Evolutionary conservation across 2,329 filamentous ascomycete genomes (phyloP).

Genomic region (Aspergillus oerlinghausenensis): DNA sequence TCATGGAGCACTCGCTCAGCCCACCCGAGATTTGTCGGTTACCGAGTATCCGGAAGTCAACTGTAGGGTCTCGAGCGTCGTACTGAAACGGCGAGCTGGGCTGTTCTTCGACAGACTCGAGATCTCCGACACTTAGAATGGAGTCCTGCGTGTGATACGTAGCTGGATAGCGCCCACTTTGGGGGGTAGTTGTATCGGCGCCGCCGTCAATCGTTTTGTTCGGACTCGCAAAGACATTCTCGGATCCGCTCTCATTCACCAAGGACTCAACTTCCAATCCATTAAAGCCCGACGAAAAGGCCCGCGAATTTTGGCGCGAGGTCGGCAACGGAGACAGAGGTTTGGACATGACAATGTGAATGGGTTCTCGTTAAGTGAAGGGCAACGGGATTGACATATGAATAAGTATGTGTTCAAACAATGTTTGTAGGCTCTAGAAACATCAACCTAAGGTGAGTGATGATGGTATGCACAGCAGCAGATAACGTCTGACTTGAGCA

Average conservation of each 20-base stretch:
- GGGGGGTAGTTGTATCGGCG: constrained; percentile 8
- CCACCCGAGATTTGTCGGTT: constrained; percentile 10
- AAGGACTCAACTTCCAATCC: constrained; percentile 10
- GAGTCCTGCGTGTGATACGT: constrained; percentile 15
- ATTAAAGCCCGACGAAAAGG: constrained; percentile 23
- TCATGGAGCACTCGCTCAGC: constrained; percentile 10
- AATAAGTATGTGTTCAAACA: not conserved
- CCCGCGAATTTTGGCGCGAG: constrained; percentile 39
- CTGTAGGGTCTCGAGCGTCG: constrained; percentile 29
- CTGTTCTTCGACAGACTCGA: constrained; percentile 16
- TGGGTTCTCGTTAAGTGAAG: not conserved
- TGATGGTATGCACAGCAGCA: not conserved
- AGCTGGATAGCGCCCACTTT: constrained; percentile 11
- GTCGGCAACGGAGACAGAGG: constrained; percentile 39
- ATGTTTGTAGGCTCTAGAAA: not conserved
- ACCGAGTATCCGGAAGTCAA: constrained; percentile 24
- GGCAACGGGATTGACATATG: not conserved
- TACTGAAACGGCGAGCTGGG: constrained; percentile 38
- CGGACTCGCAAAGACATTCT: constrained; percentile 24
- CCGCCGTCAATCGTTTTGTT: constrained; percentile 18
- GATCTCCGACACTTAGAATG: constrained; percentile 18
- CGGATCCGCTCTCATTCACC: constrained; percentile 16
- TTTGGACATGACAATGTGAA: constrained; percentile 30
- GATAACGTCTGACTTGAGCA: not conserved
- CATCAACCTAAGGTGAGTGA: not conserved